Conservation (phyloP, 2,329 filamentous ascomycete species). For the Paraphaeosphaeria minitans region DNA sequence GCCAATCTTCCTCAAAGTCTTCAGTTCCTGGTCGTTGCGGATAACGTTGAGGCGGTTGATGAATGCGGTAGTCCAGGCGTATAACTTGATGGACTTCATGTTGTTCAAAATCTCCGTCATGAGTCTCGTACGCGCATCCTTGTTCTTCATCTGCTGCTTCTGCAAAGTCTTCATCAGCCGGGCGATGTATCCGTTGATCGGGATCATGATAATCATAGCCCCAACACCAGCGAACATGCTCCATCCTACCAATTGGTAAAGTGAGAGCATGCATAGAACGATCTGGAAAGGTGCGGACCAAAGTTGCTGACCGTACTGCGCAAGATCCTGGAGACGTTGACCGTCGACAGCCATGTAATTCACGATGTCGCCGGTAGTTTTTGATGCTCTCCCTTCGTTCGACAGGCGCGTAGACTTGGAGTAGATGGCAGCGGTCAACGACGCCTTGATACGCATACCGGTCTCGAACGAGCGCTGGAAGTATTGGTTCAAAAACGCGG, state of each 20-base stretch:
- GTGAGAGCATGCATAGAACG: slow-evolving; percentile 88
- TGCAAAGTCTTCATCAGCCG: slow-evolving; percentile 92
- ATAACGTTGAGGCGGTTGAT: slow-evolving; percentile 97
- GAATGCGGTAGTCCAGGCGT: slow-evolving; percentile 95
- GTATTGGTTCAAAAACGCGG: slow-evolving; percentile 91
- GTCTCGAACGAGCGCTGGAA: slow-evolving; percentile 95
- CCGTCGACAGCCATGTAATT: slow-evolving; percentile 99
- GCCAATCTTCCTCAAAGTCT: slow-evolving; percentile 94
- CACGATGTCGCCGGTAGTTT: slow-evolving; percentile 96
- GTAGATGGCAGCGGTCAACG: slow-evolving; percentile 89
- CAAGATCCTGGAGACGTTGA: slow-evolving; percentile 90
- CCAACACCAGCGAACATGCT: slow-evolving; percentile 96
- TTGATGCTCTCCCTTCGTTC: slow-evolving; percentile 85
- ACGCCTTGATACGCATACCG: slow-evolving; percentile 95
- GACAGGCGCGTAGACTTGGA: slow-evolving; percentile 87
- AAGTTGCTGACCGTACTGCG: slow-evolving; percentile 92
- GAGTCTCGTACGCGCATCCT: slow-evolving; percentile 87
- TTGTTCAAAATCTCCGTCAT: slow-evolving; percentile 99
- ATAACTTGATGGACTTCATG: slow-evolving; percentile 99
- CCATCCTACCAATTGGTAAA: slow-evolving; percentile 92
- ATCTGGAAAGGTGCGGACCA: slow-evolving; percentile 99
- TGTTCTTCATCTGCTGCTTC: slow-evolving; percentile 98
- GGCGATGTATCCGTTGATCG: slow-evolving; percentile 90
- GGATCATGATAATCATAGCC: slow-evolving; percentile 97
- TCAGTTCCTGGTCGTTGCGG: slow-evolving; percentile 92